Percentiles rank a stretch among this genome's conserved stretches.
These are phyloP conservation scores for Penicillium hordei DNA, from an alignment of 2,329 filamentous ascomycete species.

Conservation along the genomic window DNA sequence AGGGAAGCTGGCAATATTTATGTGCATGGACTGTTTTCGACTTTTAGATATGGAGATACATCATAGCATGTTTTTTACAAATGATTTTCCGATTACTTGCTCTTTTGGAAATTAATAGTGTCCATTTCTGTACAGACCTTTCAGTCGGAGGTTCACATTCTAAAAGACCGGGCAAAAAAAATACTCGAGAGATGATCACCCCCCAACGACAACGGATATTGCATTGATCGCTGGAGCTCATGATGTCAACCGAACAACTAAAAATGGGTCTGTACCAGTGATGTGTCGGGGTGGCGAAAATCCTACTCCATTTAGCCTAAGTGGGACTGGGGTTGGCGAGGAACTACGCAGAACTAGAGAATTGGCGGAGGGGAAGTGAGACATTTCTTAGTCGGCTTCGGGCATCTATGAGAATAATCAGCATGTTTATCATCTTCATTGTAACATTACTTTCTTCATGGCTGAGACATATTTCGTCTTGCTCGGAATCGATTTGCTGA, in stretches of 20 bases:
- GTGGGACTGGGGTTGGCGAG: conserved; percentile 2
- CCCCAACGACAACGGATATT: background rate
- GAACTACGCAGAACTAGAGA: conserved; percentile 6
- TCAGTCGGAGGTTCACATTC: background rate
- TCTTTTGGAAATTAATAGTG: background rate
- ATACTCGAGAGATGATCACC: background rate
- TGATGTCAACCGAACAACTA: conserved; percentile 5
- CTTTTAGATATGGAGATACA: background rate
- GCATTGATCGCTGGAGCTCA: background rate
- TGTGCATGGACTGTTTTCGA: background rate
- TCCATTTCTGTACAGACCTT: background rate
- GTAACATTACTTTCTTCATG: background rate
- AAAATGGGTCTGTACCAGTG: conserved; percentile 1
- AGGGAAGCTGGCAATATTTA: background rate
- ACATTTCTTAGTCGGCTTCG: conserved; percentile 6
- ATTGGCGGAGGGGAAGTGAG: conserved; percentile 16
- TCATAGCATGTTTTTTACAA: background rate
- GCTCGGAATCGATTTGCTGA: background rate
- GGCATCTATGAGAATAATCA: conserved; percentile 2
- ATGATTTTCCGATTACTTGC: background rate
- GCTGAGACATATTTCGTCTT: background rate
- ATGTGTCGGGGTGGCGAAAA: background rate
- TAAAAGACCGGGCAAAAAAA: background rate
- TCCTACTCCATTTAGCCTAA: conserved; percentile 6
- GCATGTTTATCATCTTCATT: background rate